phyloP scores from a whole-genome alignment of 2,329 filamentous ascomycete genomes.

The Ambrosiella beaveri region DNA sequence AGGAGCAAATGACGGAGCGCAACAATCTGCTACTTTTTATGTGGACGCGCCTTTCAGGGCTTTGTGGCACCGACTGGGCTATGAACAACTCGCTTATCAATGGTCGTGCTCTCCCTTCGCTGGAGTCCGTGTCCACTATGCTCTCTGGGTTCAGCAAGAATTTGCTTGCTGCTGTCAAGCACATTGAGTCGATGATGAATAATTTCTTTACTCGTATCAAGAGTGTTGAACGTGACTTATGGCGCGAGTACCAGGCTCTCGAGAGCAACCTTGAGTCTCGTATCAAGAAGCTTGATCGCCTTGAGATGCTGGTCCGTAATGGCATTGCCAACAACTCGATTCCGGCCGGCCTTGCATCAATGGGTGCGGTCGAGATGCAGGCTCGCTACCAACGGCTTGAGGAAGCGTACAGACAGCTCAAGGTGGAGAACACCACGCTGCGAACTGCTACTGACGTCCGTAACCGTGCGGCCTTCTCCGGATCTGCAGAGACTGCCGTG shows the following conservation, averaged over 20 bases:
- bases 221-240: conserved; percentile 73
- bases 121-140: conserved; percentile 73
- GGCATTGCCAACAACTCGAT: conserved; percentile 34
- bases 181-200: conserved; percentile 62
- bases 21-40: conserved; percentile 76
- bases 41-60: conserved; percentile 71
- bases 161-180: conserved; percentile 69
- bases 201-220: conserved; percentile 68
- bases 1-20: conserved; percentile 75
- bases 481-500: conserved; percentile 19
- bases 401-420: conserved; percentile 44
- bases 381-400: conserved; percentile 36
- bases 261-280: conserved; percentile 66
- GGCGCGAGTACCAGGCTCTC: conserved; percentile 74
- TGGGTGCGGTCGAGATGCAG: conserved; percentile 23
- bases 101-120: conserved; percentile 61
- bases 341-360: conserved; percentile 18
- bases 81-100: conserved; percentile 80
- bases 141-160: conserved; percentile 83
- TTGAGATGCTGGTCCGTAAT: conserved; percentile 64
- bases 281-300: conserved; percentile 68
- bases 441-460: conserved; percentile 44
- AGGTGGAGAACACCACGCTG: conserved; percentile 52
- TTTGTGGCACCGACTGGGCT: conserved; percentile 85
- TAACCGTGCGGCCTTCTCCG: conserved; percentile 24